A percentile compares a stretch with the other conserved stretches of the same genome.
phyloP scores from a whole-genome alignment of 768 basidiomycete genomes.

The Scleroderma citrinum region DNA sequence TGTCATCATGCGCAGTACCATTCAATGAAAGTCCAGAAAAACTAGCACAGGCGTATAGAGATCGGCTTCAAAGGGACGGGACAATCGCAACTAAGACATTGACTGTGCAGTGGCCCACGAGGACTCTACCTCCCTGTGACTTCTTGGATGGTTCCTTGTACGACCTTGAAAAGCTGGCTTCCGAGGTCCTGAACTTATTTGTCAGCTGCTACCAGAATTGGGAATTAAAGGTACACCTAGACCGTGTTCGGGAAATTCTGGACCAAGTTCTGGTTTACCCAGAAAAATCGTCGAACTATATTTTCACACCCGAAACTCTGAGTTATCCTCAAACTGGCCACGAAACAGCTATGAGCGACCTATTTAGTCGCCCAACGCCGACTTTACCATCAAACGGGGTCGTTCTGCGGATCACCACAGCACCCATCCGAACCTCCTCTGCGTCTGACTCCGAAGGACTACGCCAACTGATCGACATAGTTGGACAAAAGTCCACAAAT shows the following conservation, averaged over 20 bases:
- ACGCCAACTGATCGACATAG: not conserved
- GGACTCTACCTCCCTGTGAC: not conserved
- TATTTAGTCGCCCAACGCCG: too few species aligned
- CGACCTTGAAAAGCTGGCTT: constrained; percentile 1
- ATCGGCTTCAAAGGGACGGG: not conserved
- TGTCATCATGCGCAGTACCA: not conserved
- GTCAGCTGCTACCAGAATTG: too few species aligned
- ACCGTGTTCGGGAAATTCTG: too few species aligned
- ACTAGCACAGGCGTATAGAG: too few species aligned
- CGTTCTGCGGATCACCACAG: too few species aligned
- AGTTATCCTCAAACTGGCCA: not conserved
- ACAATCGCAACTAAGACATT: not conserved
- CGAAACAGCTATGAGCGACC: not conserved
- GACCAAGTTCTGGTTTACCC: too few species aligned
- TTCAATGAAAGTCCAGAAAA: constrained; percentile 16
- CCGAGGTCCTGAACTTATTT: constrained; percentile 4
- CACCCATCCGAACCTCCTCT: too few species aligned
- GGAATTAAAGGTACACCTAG: too few species aligned
- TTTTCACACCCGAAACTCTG: not conserved
- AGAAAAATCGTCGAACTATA: too few species aligned
- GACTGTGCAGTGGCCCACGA: not conserved
- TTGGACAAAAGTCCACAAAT: not conserved
- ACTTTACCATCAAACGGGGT: too few species aligned
- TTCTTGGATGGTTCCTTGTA: constrained; percentile 3
- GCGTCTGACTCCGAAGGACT: not conserved